Conservation (phyloP, 805 yeast species). For the Myxozyma sirexii region DNA sequence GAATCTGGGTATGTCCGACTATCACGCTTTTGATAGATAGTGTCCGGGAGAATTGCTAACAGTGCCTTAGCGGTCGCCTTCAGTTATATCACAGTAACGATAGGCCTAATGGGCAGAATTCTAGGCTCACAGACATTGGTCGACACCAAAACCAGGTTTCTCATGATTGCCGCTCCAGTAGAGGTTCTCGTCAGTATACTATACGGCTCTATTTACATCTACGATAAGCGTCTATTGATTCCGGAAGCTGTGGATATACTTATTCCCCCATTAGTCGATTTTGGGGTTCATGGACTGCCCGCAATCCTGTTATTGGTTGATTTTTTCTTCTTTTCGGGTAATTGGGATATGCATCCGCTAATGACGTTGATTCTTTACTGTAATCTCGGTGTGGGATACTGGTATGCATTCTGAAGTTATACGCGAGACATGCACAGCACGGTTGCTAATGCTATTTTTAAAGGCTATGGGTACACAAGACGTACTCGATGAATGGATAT, state of each 20-base stretch:
- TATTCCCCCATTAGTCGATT: slow-evolving; percentile 22
- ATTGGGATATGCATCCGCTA: slow-evolving; percentile 6
- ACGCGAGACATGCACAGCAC: not conserved
- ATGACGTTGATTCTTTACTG: slow-evolving; percentile 2
- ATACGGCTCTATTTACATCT: slow-evolving; percentile 21
- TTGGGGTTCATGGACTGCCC: slow-evolving; percentile 28
- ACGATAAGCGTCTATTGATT: slow-evolving; percentile 13
- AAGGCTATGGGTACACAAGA: slow-evolving; percentile 30
- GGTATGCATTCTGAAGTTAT: slow-evolving; percentile 9
- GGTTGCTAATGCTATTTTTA: not conserved
- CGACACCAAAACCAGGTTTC: slow-evolving; percentile 11
- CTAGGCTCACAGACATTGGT: slow-evolving; percentile 12
- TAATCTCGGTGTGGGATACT: slow-evolving; percentile 20
- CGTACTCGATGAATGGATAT: slow-evolving; percentile 14
- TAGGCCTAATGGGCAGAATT: slow-evolving; percentile 21
- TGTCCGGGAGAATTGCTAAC: not conserved
- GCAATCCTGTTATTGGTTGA: slow-evolving; percentile 24
- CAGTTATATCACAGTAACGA: slow-evolving; percentile 23
- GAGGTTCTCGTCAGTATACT: slow-evolving; percentile 26
- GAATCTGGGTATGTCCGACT: slow-evolving; percentile 17
- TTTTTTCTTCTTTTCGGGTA: slow-evolving; percentile 20
- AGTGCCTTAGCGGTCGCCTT: slow-evolving; percentile 9
- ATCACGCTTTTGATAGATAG: not conserved
- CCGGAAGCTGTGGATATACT: slow-evolving; percentile 13
- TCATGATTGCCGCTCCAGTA: slow-evolving; percentile 18